phyloP scores from a whole-genome alignment of 352 stramenopile genomes.

The Pythium phragmiticola region DNA sequence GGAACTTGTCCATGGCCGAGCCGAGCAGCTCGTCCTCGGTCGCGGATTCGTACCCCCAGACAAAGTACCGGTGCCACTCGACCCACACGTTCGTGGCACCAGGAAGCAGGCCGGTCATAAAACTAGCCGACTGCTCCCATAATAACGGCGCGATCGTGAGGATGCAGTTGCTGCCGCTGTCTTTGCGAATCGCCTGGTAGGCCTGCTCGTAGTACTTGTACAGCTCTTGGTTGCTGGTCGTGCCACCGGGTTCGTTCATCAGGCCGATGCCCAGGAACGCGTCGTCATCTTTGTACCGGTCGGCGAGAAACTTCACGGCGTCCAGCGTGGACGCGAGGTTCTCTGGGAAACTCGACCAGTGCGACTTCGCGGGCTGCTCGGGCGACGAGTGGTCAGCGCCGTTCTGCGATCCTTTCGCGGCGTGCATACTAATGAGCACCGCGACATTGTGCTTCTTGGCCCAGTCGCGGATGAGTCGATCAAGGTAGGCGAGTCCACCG shows the following conservation, averaged over 20 bases:
- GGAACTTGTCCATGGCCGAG: conserved; percentile 46
- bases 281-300: conserved; percentile 62
- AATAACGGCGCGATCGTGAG: conserved; percentile 54
- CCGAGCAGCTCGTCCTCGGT: conserved; percentile 51
- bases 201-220: conserved; percentile 76
- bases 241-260: conserved; percentile 66
- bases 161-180: conserved; percentile 57
- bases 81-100: conserved; percentile 78
- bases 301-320: conserved; percentile 45
- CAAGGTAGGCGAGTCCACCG: conserved; percentile 49
- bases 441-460: conserved; percentile 43
- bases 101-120: conserved; percentile 56
- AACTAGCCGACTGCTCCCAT: conserved; percentile 43
- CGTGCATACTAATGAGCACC: conserved; percentile 58
- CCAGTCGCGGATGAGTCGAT: conserved; percentile 38
- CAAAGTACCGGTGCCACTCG: conserved; percentile 83
- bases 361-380: conserved; percentile 35
- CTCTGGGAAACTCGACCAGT: conserved; percentile 49
- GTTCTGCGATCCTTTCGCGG: conserved; percentile 76
- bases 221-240: conserved; percentile 52
- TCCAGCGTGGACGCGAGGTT: conserved; percentile 62
- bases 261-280: conserved; percentile 78
- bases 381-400: conserved; percentile 69
- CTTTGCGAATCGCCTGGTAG: conserved; percentile 55
- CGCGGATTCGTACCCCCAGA: conserved; percentile 72